Base-by-base conservation (phyloP, 75 land plant species). In the Ceratopteris richardii region DNA sequence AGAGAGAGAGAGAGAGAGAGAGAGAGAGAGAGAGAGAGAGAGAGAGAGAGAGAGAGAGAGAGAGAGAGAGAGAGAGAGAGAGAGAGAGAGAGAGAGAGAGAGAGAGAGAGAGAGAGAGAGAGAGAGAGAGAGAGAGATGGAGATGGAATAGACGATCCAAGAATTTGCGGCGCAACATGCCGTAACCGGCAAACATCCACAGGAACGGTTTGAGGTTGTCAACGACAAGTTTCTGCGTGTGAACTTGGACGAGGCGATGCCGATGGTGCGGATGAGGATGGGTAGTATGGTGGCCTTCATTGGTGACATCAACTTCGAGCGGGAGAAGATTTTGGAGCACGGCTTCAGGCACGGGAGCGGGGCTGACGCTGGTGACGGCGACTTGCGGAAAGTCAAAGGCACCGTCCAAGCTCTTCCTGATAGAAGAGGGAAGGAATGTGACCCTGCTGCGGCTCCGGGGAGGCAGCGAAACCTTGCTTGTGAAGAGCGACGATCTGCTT, bases 211-310 rank as follows among this genome's bases (percentile, higher is more conserved):
- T 60, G 66, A 63, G 39, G 66, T 63, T 26, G 60, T 50, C 57
- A 63, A 31, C 56, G 55, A 63, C 24, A 29, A 60, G n/a, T 51
- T 63, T 36, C 29, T 63, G 66, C 57, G 51, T 21, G 66, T 63
- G 66, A 63, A 63, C 27, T 21, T 63, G 28, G 66, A 60, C 43
- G 61, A 5, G 14, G 21, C 48, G 4, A n/a, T 46, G 48, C 21
- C 48, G 40, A 39, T 29, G 57, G 66, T 52, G 60, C 53, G 66
- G 66, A 63, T 63, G 57, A 63, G 53, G 56, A 63, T 52, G 23
- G 66, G 66, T 6, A 46, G 39, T 23, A 63, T 63, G 66, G 66
- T 63, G 57, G 66, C 66, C 56, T 63, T 54, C 66, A 52, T 22
- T 26, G 66, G 66, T 14, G 66, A 63, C 0, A 39, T 53, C 16